phyloP scores from a whole-genome alignment of 1,139 yeast species.

The Kodamaea sp. region DNA sequence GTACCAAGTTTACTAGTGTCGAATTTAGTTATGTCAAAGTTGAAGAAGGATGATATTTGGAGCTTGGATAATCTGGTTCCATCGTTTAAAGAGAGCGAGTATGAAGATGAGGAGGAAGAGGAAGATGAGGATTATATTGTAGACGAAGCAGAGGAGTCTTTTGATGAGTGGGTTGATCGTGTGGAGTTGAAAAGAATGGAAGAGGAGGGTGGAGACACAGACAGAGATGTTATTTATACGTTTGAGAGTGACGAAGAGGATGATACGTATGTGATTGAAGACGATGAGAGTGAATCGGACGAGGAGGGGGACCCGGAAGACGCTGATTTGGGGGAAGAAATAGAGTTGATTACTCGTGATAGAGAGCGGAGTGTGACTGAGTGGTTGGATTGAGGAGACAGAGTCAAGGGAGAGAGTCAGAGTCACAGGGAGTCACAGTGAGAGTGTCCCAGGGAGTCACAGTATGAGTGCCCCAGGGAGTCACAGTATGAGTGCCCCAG shows the following conservation, averaged over 20 bases:
- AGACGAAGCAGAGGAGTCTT: slow-evolving; percentile 18
- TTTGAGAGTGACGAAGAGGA: slow-evolving; percentile 23
- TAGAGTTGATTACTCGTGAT: slow-evolving; percentile 6
- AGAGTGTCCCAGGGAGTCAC: no score
- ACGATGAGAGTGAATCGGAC: slow-evolving; percentile 6
- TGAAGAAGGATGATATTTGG: slow-evolving; percentile 14
- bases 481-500: no score
- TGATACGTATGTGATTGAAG: slow-evolving; percentile 23
- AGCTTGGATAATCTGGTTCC: slow-evolving; percentile 10
- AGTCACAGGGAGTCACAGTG: no score
- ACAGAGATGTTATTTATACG: slow-evolving; percentile 9
- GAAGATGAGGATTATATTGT: slow-evolving; percentile 10
- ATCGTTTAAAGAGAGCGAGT: slow-evolving; percentile 17
- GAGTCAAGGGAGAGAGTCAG: no score
- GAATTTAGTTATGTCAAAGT: slow-evolving; percentile 15
- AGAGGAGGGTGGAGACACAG: slow-evolving; percentile 12
- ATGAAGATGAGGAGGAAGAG: slow-evolving; percentile 20
- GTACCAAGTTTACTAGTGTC: slow-evolving; percentile 47
- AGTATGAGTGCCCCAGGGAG: no score
- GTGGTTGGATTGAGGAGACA: no score
- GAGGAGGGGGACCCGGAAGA: slow-evolving; percentile 16
- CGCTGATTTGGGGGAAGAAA: slow-evolving; percentile 11
- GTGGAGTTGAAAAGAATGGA: slow-evolving; percentile 19
- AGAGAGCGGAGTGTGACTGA: slow-evolving; percentile 2
- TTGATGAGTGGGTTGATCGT: slow-evolving; percentile 21